These are phyloP conservation scores for Boletus fagicola DNA, from an alignment of 768 basidiomycete species.

Conservation along the genomic window DNA sequence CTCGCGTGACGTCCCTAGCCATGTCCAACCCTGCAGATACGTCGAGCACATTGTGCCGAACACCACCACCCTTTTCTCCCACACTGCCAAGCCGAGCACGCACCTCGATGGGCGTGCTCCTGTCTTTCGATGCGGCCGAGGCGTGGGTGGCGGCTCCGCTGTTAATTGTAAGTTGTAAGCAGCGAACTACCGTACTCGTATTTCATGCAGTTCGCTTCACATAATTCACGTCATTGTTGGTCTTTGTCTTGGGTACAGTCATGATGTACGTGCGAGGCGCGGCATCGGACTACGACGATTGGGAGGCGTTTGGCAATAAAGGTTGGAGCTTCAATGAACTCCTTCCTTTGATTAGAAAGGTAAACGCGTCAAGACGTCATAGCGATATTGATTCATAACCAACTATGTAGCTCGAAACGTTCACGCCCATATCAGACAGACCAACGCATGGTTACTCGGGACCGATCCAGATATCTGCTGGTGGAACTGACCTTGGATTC, in stretches of 20 bases:
- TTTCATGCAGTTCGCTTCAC: neutral
- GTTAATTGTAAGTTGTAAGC: conserved; percentile 49
- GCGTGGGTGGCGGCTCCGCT: conserved; percentile 60
- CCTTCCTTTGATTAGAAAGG: conserved; percentile 60
- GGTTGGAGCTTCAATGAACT: conserved; percentile 62
- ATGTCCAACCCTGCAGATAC: conserved; percentile 55
- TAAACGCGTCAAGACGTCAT: conserved; percentile 8
- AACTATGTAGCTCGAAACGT: conserved; percentile 46
- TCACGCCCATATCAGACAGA: conserved; percentile 31
- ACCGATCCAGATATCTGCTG: conserved; percentile 27
- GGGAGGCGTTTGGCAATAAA: conserved; percentile 48
- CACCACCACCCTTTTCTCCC: conserved; percentile 44
- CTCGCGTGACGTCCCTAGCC: conserved; percentile 43
- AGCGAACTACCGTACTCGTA: too few relatives aligned
- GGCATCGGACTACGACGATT: conserved; percentile 65
- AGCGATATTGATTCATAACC: conserved; percentile 32
- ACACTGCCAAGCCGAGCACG: conserved; percentile 39
- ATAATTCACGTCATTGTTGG: neutral
- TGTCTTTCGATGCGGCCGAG: conserved; percentile 46
- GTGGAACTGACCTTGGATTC: neutral
- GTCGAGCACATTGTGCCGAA: conserved; percentile 40
- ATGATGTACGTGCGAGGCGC: conserved; percentile 57
- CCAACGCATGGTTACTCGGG: conserved; percentile 38
- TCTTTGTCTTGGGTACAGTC: conserved; percentile 20
- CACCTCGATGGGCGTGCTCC: conserved; percentile 45